phyloP scores from a whole-genome alignment of 768 basidiomycete genomes.

The Boletus tomentosulus region DNA sequence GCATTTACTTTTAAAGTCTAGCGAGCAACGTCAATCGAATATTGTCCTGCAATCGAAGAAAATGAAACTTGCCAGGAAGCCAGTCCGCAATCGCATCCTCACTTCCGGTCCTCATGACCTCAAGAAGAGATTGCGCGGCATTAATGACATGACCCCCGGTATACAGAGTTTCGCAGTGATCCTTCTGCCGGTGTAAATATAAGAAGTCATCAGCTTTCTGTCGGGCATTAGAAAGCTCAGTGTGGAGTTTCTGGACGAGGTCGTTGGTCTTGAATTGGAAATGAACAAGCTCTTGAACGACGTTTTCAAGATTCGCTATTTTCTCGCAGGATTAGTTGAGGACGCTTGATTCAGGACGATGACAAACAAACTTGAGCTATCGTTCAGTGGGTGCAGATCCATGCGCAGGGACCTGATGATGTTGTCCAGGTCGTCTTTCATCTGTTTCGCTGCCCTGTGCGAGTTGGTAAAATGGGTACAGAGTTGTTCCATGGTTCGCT shows the following conservation, averaged over 20 bases:
- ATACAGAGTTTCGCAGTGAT: constrained; percentile 6
- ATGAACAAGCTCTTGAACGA: not conserved
- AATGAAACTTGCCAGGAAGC: not conserved
- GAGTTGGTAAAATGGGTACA: not conserved
- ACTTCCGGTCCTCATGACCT: not conserved
- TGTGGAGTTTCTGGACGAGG: not conserved
- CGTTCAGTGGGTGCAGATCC: not conserved
- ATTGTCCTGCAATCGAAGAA: too few relatives aligned
- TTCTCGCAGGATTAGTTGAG: too few relatives aligned
- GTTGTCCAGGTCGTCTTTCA: not conserved
- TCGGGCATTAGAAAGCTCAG: not conserved
- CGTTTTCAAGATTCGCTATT: not conserved
- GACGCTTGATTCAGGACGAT: not conserved
- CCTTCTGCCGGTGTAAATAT: not conserved
- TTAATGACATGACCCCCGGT: not conserved
- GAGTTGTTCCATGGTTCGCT: not conserved
- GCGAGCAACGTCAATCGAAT: not conserved
- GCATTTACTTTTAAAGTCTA: not conserved
- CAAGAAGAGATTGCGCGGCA: not conserved
- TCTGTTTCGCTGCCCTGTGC: not conserved
- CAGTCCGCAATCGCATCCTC: not conserved
- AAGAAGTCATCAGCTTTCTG: not conserved
- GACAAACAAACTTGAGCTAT: not conserved
- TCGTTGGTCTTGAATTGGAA: not conserved
- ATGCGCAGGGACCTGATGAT: not conserved